phyloP scores from a whole-genome alignment of 2,329 filamentous ascomycete genomes.

The Rutstroemia sydowiana region DNA sequence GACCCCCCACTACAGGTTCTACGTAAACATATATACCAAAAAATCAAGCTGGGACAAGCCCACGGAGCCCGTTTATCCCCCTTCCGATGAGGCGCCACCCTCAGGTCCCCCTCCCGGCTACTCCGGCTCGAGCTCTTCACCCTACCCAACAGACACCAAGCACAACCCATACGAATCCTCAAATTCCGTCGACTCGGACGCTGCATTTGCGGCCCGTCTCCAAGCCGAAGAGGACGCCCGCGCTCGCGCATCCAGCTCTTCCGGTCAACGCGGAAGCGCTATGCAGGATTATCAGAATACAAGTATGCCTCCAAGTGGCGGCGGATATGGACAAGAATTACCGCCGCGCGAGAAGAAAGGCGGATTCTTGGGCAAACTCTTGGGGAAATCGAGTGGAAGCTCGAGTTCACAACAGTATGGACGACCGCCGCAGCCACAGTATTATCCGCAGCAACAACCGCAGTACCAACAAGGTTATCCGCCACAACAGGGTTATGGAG shows the following conservation, averaged over 20 bases:
- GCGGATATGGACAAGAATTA: slow-evolving; percentile 29
- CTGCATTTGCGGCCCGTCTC: slow-evolving; percentile 64
- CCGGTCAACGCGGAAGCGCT: slow-evolving; percentile 11
- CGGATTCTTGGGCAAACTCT: slow-evolving; percentile 45
- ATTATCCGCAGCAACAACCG: slow-evolving; percentile 24
- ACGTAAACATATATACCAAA: slow-evolving; percentile 81
- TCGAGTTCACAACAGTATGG: slow-evolving; percentile 23
- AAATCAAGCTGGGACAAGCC: slow-evolving; percentile 87
- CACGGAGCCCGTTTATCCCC: slow-evolving; percentile 57
- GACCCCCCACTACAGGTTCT: slow-evolving; percentile 58
- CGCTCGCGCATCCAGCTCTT: slow-evolving; percentile 24
- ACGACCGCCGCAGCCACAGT: slow-evolving; percentile 27
- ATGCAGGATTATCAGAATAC: slow-evolving; percentile 24
- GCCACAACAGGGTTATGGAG: slow-evolving; percentile 7
- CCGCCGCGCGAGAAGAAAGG: slow-evolving; percentile 38
- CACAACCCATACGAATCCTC: slow-evolving; percentile 56
- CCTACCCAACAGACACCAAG: slow-evolving; percentile 45
- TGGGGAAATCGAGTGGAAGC: slow-evolving; percentile 30
- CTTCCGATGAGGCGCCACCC: slow-evolving; percentile 41
- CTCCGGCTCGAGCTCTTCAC: slow-evolving; percentile 10
- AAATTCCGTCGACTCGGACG: slow-evolving; percentile 52
- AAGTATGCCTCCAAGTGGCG: slow-evolving; percentile 21
- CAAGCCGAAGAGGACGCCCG: slow-evolving; percentile 78
- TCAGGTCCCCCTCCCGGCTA: slow-evolving; percentile 62
- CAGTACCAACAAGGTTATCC: slow-evolving; percentile 20